Conservation (phyloP, 2,329 filamentous ascomycete species). For the Phialophora expanda region DNA sequence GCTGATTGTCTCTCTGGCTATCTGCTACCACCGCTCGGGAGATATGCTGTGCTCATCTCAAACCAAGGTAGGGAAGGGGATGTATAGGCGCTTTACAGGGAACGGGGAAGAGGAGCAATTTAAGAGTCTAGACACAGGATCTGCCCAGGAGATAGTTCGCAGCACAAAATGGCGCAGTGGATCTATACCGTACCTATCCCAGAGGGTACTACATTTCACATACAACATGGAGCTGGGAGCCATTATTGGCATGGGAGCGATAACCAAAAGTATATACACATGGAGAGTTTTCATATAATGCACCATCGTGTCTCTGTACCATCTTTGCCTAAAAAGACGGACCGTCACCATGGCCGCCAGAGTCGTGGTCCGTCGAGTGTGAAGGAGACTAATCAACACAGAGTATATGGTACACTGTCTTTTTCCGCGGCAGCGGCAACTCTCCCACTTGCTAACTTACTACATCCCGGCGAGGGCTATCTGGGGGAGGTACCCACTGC, state of each 20-base stretch:
- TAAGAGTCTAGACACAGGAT: not conserved
- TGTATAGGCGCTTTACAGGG: not conserved
- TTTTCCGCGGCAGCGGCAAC: too few species aligned
- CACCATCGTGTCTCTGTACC: not conserved
- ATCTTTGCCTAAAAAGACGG: not conserved
- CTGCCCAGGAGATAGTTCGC: not conserved
- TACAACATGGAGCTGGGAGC: not conserved
- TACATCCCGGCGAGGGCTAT: too few species aligned
- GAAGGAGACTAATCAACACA: too few species aligned
- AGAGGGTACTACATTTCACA: not conserved
- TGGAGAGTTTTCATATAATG: not conserved
- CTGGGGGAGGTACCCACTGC: too few species aligned
- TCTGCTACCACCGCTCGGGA: not conserved
- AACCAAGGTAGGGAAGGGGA: not conserved
- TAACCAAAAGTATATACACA: not conserved
- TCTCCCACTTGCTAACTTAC: too few species aligned
- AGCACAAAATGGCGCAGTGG: not conserved
- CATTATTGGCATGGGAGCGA: not conserved
- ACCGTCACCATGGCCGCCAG: too few species aligned
- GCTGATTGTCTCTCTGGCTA: not conserved
- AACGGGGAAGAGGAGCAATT: not conserved
- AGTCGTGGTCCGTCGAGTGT: too few species aligned
- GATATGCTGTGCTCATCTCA: not conserved
- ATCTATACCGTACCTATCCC: not conserved
- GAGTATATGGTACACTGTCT: too few species aligned